phyloP scores from a whole-genome alignment of 129 eudicot genomes.

The Helianthus tuberosus region DNA sequence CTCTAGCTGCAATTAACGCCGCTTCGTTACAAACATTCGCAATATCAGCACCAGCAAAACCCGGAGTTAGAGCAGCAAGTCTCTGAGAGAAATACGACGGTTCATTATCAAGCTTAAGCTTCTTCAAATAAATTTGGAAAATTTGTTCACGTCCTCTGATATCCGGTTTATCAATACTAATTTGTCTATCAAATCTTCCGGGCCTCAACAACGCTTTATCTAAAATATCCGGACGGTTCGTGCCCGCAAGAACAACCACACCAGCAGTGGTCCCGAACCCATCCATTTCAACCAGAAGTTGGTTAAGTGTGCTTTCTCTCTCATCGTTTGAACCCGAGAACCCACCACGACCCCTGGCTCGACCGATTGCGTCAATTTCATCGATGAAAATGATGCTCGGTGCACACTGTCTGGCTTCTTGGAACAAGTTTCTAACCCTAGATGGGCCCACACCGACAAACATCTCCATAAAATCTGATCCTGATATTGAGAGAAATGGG shows the following conservation, averaged over 20 bases:
- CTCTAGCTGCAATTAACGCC: conserved; percentile 87
- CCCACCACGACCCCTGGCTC: conserved; percentile 95
- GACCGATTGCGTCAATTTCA: conserved; percentile 96
- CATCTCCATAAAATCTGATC: conserved; percentile 97
- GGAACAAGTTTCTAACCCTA: conserved; percentile 91
- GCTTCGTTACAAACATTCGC: conserved; percentile 96
- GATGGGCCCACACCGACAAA: conserved; percentile 98
- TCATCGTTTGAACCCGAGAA: conserved; percentile 81
- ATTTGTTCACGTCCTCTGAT: conserved; percentile 93
- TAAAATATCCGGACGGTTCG: conserved; percentile 85
- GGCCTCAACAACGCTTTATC: conserved; percentile 97
- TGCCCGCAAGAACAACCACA: conserved; percentile 95
- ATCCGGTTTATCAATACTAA: conserved; percentile 86
- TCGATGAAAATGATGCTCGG: conserved; percentile 92
- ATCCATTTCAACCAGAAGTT: conserved; percentile 94
- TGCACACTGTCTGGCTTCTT: conserved; percentile 91
- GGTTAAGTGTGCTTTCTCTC: conserved; percentile 88
- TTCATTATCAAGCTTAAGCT: conserved; percentile 79
- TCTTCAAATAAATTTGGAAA: conserved; percentile 73
- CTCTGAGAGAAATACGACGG: conserved; percentile 87
- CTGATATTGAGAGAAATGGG: conserved; percentile 85
- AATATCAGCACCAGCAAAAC: conserved; percentile 96
- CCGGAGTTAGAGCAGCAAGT: conserved; percentile 92
- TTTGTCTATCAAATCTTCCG: conserved; percentile 89
- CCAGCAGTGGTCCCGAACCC: conserved; percentile 94